These are phyloP conservation scores for Tausonia pullulans DNA, from an alignment of 1,284 basidiomycete species.

Conservation along the genomic window DNA sequence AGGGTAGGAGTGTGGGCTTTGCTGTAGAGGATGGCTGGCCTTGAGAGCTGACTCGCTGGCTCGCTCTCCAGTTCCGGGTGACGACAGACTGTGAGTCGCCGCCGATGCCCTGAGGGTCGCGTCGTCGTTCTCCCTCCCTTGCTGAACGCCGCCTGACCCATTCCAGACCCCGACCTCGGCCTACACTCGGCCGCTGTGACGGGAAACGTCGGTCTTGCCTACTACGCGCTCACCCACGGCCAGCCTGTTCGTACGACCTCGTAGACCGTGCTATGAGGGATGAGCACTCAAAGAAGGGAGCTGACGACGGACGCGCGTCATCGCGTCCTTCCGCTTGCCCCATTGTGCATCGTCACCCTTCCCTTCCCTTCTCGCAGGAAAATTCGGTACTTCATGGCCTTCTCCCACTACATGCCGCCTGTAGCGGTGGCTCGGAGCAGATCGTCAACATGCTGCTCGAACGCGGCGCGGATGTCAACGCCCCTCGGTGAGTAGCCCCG, in stretches of 20 bases:
- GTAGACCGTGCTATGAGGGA: too few species aligned
- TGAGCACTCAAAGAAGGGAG: too few species aligned
- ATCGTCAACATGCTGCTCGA: conserved; percentile 79
- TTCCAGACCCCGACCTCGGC: conserved; percentile 50
- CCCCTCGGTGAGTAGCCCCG: conserved; percentile 38
- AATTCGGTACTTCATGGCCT: conserved; percentile 87
- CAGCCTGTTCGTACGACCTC: conserved; percentile 51
- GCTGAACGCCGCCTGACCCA: background rate
- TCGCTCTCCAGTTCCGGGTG: conserved; percentile 50
- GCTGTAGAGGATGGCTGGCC: too few species aligned
- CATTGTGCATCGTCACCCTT: too few species aligned
- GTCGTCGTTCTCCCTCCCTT: background rate
- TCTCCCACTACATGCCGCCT: conserved; percentile 80
- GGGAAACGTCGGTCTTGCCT: conserved; percentile 72
- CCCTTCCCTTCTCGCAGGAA: background rate
- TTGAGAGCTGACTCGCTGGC: background rate
- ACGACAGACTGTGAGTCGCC: conserved; percentile 55
- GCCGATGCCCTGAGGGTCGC: background rate
- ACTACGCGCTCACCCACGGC: conserved; percentile 78
- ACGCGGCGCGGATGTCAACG: conserved; percentile 84
- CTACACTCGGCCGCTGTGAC: conserved; percentile 79
- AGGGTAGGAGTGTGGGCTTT: background rate
- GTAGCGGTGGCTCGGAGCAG: conserved; percentile 69
- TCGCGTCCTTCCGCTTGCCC: too few species aligned
- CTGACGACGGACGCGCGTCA: too few species aligned